Evolutionary conservation across 2,329 filamentous ascomycete genomes (phyloP), one percentile per base, ranked within the genome.

Genomic region (Teratosphaeria viscida): DNA sequence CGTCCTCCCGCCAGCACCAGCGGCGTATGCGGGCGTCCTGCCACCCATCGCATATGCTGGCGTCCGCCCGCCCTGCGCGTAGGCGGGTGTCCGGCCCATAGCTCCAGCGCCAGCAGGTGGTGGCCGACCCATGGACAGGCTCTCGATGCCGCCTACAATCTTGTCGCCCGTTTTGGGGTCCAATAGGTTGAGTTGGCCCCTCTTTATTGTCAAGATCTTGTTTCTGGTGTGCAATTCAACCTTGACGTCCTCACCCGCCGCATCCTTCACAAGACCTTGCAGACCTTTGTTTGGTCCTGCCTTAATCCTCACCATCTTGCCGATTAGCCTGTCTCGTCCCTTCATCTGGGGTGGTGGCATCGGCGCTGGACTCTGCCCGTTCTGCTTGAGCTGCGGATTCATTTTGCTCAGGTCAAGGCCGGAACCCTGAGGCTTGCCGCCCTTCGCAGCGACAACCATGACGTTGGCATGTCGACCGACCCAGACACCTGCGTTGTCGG

Each of bases 151-250:
- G 60, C 89, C 84, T 65, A 92, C 87, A 62, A 95, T 87, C n/a
- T 82, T 82, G 59, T 86, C 83, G 54, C 91, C 92, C 3, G 88
- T 92, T 59, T 87, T 75, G 63, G 82, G 79, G 63, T 99, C 92
- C 73, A 92, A 92, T 76, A 95, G 88, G 27, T 83, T 84, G n/a
- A 99, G 77, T 60, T 87, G 84, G 11, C 88, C 86, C 71, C 95
- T 95, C 23, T 85, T 83, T 39, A 97, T 84, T 7, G 87, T 91
- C 62, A 97, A 85, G 16, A 89, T 88, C 79, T 96, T 97, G 76
- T 86, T 90, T 78, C 95, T 96, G 5, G 92, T 92, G 72, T 97
- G 92, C 47, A 99, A 78, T 75, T 99, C 94, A 52, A 99, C 88
- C 63, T 92, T 88, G 34, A 90, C 92, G 68, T 88, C 85, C 3